Conservation (phyloP, 2,329 filamentous ascomycete species). For the Tetracladium maxilliforme region DNA sequence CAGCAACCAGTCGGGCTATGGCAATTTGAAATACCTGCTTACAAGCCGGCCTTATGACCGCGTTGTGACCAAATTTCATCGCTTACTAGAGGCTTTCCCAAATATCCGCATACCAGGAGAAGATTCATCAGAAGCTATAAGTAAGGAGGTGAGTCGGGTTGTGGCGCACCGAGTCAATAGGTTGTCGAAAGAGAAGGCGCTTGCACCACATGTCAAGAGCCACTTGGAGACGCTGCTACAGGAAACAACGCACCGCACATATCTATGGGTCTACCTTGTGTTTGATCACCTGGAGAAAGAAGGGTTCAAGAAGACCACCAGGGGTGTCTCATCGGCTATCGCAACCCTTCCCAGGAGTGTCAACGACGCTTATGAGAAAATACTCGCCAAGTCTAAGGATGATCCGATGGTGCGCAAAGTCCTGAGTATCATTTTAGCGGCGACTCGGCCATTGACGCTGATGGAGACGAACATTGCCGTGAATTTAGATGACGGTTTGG, state of each 20-base stretch:
- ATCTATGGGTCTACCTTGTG: constrained; percentile 6
- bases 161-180: constrained; percentile 13
- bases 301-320: constrained; percentile 9
- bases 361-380: constrained; percentile 18
- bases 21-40: constrained; percentile 19
- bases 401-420: constrained; percentile 12
- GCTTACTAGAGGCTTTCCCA: constrained; percentile 9
- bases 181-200: too few relatives aligned
- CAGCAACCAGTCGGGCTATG: too few relatives aligned
- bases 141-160: constrained; percentile 18
- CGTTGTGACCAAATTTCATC: constrained; percentile 11
- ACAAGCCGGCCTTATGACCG: constrained; percentile 19
- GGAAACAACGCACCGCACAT: constrained; percentile 8
- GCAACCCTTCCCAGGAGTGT: constrained; percentile 13
- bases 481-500: constrained; percentile 5
- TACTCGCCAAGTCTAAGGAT: constrained; percentile 15
- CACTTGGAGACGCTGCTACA: too few relatives aligned
- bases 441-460: constrained; percentile 15
- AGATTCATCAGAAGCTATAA: constrained; percentile 17
- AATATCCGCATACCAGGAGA: constrained; percentile 19
- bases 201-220: too few relatives aligned
- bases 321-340: constrained; percentile 7
- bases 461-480: constrained; percentile 17
- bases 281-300: constrained; percentile 8
- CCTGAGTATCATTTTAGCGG: constrained; percentile 18